Evolutionary conservation across 225 moss, liverwort and hornwort genomes (phyloP), one percentile per base, ranked within the genome.

Genomic region (Anthoceros angustus): DNA sequence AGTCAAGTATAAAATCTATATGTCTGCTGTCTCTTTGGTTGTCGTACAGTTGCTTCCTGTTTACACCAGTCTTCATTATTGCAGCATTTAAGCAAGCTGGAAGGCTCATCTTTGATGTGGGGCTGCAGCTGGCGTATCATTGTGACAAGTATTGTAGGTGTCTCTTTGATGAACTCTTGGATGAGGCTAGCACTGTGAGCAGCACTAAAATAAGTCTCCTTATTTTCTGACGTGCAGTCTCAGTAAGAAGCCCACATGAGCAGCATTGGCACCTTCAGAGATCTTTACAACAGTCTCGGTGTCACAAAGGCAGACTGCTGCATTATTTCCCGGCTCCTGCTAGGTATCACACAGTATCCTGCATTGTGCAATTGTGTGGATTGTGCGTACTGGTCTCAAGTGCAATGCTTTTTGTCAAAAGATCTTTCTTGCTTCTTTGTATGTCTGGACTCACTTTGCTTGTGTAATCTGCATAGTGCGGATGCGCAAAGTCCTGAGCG

Each of bases 81-180:
- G 67, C 82, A 95, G 95, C 88, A 72, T 85, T 95, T 66, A 95
- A 88, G 82, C 85, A 88, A 73, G 79, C 91, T 64, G 95, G 86
- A 55, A 75, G 64, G 21, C 76, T 95, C 48, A 88, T 95, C 10
- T 80, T 85, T 66, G 91, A 86, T 68, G 88, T 88, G 49, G 88
- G 95, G 39, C 68, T 88, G 68, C 73, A 85, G 67, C 43, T 95
- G 73, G 91, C 88, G 61, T 66, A 76, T 81, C 95, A 91, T 70
- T 95, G 95, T 72, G 91, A 90, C 72, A 87, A 85, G 77, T 85
- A 85, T 76, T 86, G 93, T 94, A 72, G 2, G 84, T 81, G 24
- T 42, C 62, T 66, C 70, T 61, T 21, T 32, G 61, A 60, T 64
- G 61, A 40, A 15, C 4, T 20, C 9, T 45, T 62, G 4, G 38